Evolutionary conservation across 192 early-diverging fungal genomes (phyloP).

Genomic region (Mortierella hygrophila): DNA sequence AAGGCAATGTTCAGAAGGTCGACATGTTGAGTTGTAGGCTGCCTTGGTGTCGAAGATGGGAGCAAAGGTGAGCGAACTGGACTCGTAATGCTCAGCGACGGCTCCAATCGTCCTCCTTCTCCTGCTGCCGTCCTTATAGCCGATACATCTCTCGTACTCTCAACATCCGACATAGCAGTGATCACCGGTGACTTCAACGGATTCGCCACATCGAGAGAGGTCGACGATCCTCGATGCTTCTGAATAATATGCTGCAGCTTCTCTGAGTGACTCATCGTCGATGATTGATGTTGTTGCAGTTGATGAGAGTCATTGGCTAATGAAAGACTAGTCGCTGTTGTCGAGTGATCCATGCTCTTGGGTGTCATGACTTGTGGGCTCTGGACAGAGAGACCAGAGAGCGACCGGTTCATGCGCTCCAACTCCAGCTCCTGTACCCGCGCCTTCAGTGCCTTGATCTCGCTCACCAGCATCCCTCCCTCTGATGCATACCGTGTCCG

Average conservation of each 20-base stretch:
- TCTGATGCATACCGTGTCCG: constrained; percentile 22
- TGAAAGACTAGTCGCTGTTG: background rate
- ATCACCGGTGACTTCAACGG: constrained; percentile 15
- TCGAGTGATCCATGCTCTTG: constrained; percentile 9
- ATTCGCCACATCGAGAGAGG: background rate
- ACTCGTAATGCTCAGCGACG: constrained; percentile 11
- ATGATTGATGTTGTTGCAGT: background rate
- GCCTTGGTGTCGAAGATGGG: background rate
- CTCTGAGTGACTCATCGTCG: constrained; percentile 19
- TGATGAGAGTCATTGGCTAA: background rate
- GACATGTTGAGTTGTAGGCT: constrained; percentile 26
- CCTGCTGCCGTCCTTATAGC: background rate
- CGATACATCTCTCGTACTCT: background rate
- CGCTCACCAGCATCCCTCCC: constrained; percentile 25
- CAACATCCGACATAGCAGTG: background rate
- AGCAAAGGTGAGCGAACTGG: constrained; percentile 4
- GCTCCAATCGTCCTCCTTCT: constrained; percentile 7
- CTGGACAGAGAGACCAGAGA: constrained; percentile 29
- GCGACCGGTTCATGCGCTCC: constrained; percentile 49
- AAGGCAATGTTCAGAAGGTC: constrained; percentile 32
- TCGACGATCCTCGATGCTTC: constrained; percentile 9
- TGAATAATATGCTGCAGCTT: constrained; percentile 23
- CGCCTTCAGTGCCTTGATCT: constrained; percentile 48
- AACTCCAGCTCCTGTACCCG: constrained; percentile 47
- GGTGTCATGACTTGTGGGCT: constrained; percentile 23